Base-by-base conservation (phyloP, 2,329 filamentous ascomycete genomes). In the Aureobasidium musti region DNA sequence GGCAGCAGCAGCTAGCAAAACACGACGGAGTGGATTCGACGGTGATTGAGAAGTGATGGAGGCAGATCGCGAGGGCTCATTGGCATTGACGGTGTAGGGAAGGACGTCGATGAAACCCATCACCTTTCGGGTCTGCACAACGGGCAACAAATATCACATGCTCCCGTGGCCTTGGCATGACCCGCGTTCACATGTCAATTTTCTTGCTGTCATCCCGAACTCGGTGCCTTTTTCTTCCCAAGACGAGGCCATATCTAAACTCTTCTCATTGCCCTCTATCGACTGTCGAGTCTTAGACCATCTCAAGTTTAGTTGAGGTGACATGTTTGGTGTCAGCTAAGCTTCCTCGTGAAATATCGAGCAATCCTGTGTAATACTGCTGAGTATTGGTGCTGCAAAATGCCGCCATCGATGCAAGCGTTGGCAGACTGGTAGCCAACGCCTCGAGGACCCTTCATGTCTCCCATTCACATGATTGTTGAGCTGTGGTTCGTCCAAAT, bases 61-160 rank as follows among this genome's bases (percentile, higher is more conserved):
- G 23, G 26, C 26, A 17, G 13, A 6, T 45, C 37, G 37, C 33
- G 37, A 21, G 5, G 49, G 35, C 19, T 35, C 47, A 64, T 53
- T 45, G 47, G 49, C 41, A 53, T 45, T 43, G 47, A 37, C 17
- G 11, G 49, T 64, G 43, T 23, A 47, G 28, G 6, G 61, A 35
- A 26, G 49, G 61, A 54, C 41, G 49, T 63, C 49, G 61, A 28
- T 39, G 60, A 30, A 54, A 64, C 61, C 6, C 41, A 61, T 49
- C 57, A 61, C 35, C 57, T 61, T 17, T 59, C 28, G 50, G 37
- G 39, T 47, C 54, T 59, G 54, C 56, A 60, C 56, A 60, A 60
- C 56, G 39, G 54, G 37, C 54, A 59, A 41, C 54, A 60, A 37
- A 49, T 26, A 63, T 63, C 59, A 63, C 59, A 63, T 63, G 59